Base-by-base conservation (phyloP, 306 rosid genomes). In the Rosa multiflora region DNA sequence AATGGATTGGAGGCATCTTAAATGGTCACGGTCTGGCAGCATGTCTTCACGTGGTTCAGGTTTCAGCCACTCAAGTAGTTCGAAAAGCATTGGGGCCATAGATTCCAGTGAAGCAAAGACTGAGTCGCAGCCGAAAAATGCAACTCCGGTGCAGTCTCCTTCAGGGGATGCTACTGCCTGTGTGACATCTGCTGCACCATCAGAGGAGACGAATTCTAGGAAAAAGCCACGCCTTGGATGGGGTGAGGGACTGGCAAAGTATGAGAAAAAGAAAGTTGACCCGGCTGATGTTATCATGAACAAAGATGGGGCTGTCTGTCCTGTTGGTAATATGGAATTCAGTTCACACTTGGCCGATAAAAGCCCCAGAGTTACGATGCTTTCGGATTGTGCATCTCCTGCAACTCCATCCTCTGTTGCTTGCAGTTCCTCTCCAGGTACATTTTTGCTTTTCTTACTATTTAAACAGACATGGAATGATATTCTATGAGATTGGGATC, bases 181-280 rank as follows among this genome's bases (percentile, higher is more conserved):
- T 78, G 88, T 77, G 63, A 87, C 93, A 32, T 90, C 94, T 81
- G 83, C 98, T 79, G 89, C 85, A 18, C 93, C 89, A 15, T 89
- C 81, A 48, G 98, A 90, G 68, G 99, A 96, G 44, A 75, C 88
- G 1, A 59, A 80, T 73, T 96, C 98, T 23, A 85, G 93, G 82
- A 96, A 96, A 90, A 96, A 96, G 84, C 92, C 96, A 8, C 89
- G 99, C 80, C 88, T 96, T 73, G 89, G 89, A 53, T 96, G 99
- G 99, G 99, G 99, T 2, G 99, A 96, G 80, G 99, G 99, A 21
- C 88, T 96, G 69, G 98, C 99, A 17, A 96, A 93, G 91, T 96
- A 90, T 67, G 99, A 96, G 92, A 96, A 91, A 81, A 88, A 93
- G 84, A 93, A 87, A 83, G 90, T 92, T n/a, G 99, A 92, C 46